These are phyloP conservation scores for Kwoniella shandongensis DNA, from an alignment of 768 basidiomycete genomes.

Conservation along the genomic window DNA sequence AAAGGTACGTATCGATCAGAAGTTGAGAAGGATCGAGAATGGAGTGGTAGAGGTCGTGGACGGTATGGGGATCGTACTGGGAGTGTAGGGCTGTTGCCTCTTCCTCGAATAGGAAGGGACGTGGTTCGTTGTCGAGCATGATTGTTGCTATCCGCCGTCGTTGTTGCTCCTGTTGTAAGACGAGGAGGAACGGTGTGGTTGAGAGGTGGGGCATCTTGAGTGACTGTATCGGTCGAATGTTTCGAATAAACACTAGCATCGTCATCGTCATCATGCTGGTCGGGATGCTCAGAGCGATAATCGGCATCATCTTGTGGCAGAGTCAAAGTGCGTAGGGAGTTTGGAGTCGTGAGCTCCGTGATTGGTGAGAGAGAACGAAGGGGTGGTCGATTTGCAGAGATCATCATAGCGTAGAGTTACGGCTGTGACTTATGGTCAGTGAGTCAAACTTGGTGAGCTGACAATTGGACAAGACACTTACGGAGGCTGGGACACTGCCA, in stretches of 20 bases:
- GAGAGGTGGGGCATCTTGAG: background rate
- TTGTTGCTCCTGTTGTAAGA: too few species aligned
- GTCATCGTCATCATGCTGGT: constrained; percentile 4
- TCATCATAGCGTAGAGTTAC: constrained; percentile 6
- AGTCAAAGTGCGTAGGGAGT: constrained; percentile 17
- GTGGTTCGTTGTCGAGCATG: background rate
- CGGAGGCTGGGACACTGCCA: too few species aligned
- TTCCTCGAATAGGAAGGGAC: too few species aligned
- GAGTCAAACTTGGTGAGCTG: too few species aligned
- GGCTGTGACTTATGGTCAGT: too few species aligned
- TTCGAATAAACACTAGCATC: constrained; percentile 20
- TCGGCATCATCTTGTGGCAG: constrained; percentile 9
- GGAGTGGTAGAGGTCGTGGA: background rate
- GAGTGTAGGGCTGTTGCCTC: constrained; percentile 1
- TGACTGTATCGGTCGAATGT: constrained; percentile 4
- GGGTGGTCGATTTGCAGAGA: background rate
- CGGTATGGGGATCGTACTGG: constrained; percentile 14
- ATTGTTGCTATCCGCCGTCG: too few species aligned
- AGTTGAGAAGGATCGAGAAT: background rate
- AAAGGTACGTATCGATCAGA: constrained; percentile 2
- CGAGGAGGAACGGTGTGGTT: too few species aligned
- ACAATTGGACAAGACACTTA: too few species aligned
- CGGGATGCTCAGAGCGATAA: constrained; percentile 9
- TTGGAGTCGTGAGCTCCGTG: constrained; percentile 40
- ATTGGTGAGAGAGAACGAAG: constrained; percentile 39